phyloP scores from a whole-genome alignment of 495 filamentous ascomycete genomes.

The Aspergillus sclerotiicarbonarius region DNA sequence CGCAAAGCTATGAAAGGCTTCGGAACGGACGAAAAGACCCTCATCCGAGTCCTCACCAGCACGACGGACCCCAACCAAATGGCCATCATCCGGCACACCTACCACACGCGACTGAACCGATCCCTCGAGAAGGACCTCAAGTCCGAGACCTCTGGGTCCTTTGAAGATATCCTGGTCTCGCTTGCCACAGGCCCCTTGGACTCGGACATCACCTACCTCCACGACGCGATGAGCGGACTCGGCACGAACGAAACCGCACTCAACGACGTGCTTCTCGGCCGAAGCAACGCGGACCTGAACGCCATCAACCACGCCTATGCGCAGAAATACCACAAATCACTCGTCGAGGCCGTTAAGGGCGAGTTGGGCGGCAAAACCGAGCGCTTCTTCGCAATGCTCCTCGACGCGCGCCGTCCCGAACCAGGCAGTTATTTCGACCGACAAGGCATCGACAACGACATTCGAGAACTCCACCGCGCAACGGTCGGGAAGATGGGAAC shows the following conservation, averaged over 20 bases:
- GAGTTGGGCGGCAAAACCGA: constrained; percentile 74
- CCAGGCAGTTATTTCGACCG: constrained; percentile 58
- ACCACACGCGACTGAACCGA: constrained; percentile 51
- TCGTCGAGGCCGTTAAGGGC: constrained; percentile 63
- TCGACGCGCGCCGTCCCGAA: constrained; percentile 64
- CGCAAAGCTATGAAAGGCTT: constrained; percentile 79
- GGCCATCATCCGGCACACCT: constrained; percentile 59
- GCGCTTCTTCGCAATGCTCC: constrained; percentile 71
- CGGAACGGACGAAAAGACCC: constrained; percentile 70
- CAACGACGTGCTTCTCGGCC: constrained; percentile 75
- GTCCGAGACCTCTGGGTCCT: constrained; percentile 64
- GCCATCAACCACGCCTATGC: constrained; percentile 75
- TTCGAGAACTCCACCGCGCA: constrained; percentile 65
- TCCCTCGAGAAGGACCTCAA: constrained; percentile 65
- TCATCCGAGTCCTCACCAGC: constrained; percentile 59
- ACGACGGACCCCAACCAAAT: constrained; percentile 64
- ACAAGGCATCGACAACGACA: constrained; percentile 64
- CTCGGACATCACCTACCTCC: constrained; percentile 61
- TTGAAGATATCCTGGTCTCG: constrained; percentile 60
- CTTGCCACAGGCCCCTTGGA: constrained; percentile 67
- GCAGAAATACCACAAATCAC: constrained; percentile 49
- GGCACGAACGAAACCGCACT: constrained; percentile 76
- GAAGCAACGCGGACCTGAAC: constrained; percentile 74
- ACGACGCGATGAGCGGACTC: constrained; percentile 62
- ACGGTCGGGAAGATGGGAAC: constrained; percentile 60